phyloP scores from a whole-genome alignment of 352 stramenopile species.

The Pythium dissimile region DNA sequence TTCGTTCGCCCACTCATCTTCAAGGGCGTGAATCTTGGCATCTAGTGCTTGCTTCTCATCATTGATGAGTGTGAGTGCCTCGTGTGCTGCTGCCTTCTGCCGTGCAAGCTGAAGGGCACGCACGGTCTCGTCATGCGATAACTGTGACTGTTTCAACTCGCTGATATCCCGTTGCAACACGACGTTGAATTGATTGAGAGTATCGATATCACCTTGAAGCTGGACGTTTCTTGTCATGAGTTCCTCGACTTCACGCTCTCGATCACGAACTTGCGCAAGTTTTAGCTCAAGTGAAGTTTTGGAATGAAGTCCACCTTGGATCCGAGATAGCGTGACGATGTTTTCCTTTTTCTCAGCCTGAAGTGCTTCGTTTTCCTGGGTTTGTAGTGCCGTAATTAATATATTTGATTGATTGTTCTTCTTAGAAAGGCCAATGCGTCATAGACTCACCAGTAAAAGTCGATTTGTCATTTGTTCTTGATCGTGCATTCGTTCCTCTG shows the following conservation, averaged over 20 bases:
- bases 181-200: conserved; percentile 19
- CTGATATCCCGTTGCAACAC: conserved; percentile 31
- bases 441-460: conserved; percentile 23
- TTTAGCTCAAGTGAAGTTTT: conserved; percentile 9
- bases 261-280: conserved; percentile 16
- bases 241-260: conserved; percentile 42
- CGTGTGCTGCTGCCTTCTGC: conserved; percentile 54
- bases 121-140: conserved; percentile 75
- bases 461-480: conserved; percentile 46
- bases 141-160: conserved; percentile 26
- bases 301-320: conserved; percentile 8
- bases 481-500: conserved; percentile 29
- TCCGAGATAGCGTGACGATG: neutral
- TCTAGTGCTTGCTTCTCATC: conserved; percentile 57
- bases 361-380: conserved; percentile 21
- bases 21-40: conserved; percentile 24
- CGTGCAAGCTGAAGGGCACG: conserved; percentile 62
- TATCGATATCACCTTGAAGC: conserved; percentile 32
- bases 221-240: conserved; percentile 45
- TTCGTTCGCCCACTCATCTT: conserved; percentile 18
- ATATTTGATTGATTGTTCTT: neutral
- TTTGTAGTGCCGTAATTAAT: too few species aligned
- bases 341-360: conserved; percentile 15
- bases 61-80: conserved; percentile 51
- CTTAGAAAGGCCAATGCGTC: neutral